Conservation (phyloP, 2,329 filamentous ascomycete species). For the Aspergillus piperis region DNA sequence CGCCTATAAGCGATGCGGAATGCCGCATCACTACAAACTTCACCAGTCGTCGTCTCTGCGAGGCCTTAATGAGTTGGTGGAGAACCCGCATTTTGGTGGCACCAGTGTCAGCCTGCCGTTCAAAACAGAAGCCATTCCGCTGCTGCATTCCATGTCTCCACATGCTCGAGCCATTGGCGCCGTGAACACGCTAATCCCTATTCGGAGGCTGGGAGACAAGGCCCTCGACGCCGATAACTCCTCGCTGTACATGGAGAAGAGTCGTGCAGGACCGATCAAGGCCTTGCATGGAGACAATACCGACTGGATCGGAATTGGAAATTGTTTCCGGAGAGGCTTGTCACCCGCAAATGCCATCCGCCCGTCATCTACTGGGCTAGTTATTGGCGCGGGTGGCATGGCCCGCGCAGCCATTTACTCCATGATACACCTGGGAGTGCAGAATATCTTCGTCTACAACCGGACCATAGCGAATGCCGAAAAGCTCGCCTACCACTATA, state of each 20-base stretch:
- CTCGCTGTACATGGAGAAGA: constrained; percentile 58
- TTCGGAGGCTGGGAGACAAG: constrained; percentile 58
- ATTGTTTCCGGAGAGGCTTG: constrained; percentile 69
- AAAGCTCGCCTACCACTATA: constrained; percentile 40
- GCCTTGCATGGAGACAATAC: constrained; percentile 78
- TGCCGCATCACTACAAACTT: constrained; percentile 68
- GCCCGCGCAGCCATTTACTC: constrained; percentile 45
- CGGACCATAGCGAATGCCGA: constrained; percentile 39
- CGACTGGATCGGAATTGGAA: constrained; percentile 77
- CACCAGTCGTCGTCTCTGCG: constrained; percentile 64
- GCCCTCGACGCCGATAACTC: constrained; percentile 61
- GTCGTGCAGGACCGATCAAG: constrained; percentile 65
- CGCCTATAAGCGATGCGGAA: constrained; percentile 65
- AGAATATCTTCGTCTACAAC: constrained; percentile 43
- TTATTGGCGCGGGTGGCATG: constrained; percentile 62
- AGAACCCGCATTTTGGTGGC: constrained; percentile 69
- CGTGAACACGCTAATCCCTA: constrained; percentile 73
- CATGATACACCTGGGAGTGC: constrained; percentile 41
- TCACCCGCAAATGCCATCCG: constrained; percentile 70
- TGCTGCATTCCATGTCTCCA: constrained; percentile 66
- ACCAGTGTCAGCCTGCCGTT: constrained; percentile 72
- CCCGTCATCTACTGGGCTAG: constrained; percentile 56
- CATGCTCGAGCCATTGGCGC: constrained; percentile 75
- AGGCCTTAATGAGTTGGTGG: constrained; percentile 64
- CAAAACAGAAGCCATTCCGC: constrained; percentile 69